Evolutionary conservation across 768 basidiomycete genomes (phyloP).

Genomic region (Tricholoma furcatifolium): DNA sequence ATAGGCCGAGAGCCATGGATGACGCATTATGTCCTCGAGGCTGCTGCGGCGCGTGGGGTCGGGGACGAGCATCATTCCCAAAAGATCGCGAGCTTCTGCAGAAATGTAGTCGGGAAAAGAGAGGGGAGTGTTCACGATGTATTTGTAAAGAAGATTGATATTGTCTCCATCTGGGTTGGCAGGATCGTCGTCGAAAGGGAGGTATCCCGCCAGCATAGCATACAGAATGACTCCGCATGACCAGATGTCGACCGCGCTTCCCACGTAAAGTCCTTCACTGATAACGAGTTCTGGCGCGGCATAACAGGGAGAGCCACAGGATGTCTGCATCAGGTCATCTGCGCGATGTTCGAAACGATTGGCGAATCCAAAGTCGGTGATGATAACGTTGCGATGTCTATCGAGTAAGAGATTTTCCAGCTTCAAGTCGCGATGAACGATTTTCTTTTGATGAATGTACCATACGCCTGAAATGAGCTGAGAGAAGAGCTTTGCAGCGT

Average conservation of each 20-base stretch:
- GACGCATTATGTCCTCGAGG: conserved; percentile 77
- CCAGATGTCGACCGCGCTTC: conserved; percentile 98
- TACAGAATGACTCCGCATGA: conserved; percentile 94
- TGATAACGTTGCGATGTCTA: conserved; percentile 96
- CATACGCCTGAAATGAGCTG: conserved; percentile 98
- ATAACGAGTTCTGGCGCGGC: conserved; percentile 98
- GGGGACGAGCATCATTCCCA: conserved; percentile 92
- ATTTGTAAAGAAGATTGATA: conserved; percentile 97
- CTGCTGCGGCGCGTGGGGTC: conserved; percentile 81
- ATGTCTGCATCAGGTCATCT: conserved; percentile 98
- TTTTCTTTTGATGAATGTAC: conserved; percentile 99
- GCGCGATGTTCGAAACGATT: conserved; percentile 92
- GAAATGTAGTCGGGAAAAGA: conserved; percentile 98
- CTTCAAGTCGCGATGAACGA: conserved; percentile 98
- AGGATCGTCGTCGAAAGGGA: conserved; percentile 99
- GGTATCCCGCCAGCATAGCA: conserved; percentile 95
- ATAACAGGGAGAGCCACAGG: conserved; percentile 96
- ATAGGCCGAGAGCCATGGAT: conserved; percentile 81
- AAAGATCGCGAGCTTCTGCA: conserved; percentile 74
- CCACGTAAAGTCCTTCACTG: conserved; percentile 94
- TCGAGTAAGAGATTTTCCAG: conserved; percentile 97
- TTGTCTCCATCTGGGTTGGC: conserved; percentile 99
- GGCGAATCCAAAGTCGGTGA: conserved; percentile 99
- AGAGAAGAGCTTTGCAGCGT: conserved; percentile 93
- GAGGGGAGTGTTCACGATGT: conserved; percentile 96